Conservation (phyloP, 805 yeast genomes). For the Schwanniomyces pseudopolymorphus region DNA sequence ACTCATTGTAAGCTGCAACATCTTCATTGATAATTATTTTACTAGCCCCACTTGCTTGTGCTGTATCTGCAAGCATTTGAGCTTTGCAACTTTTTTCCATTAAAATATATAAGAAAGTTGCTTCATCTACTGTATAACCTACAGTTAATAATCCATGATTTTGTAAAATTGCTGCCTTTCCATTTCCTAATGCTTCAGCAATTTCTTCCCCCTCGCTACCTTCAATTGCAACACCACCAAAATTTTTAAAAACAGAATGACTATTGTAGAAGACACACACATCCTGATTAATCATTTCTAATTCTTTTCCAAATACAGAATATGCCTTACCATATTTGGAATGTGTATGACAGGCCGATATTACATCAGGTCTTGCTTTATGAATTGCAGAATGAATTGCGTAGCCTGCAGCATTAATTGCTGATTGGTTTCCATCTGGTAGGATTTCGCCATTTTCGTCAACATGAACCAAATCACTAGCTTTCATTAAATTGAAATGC, state of each 20-base stretch:
- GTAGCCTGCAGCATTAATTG: constrained; percentile 42
- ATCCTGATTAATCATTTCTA: constrained; percentile 36
- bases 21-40: too few species aligned
- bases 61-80: too few species aligned
- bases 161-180: constrained; percentile 29
- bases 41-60: too few species aligned
- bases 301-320: constrained; percentile 32
- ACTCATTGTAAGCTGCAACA: too few species aligned
- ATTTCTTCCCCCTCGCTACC: too few species aligned
- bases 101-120: constrained; percentile 27
- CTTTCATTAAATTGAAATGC: constrained; percentile 53
- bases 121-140: constrained; percentile 35
- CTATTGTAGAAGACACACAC: too few species aligned
- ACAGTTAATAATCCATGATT: constrained; percentile 36
- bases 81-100: too few species aligned
- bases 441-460: constrained; percentile 35
- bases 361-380: constrained; percentile 35
- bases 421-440: constrained; percentile 35
- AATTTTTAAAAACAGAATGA: too few species aligned
- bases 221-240: too few species aligned
- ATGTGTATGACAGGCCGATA: constrained; percentile 42
- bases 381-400: constrained; percentile 41
- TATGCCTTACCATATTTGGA: constrained; percentile 39
- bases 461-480: constrained; percentile 40
- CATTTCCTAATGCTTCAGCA: constrained; percentile 5